Evolutionary conservation across 73 alveolate species (phyloP), one percentile per base, ranked within the genome.

Genomic region (Blepharisma stoltei): DNA sequence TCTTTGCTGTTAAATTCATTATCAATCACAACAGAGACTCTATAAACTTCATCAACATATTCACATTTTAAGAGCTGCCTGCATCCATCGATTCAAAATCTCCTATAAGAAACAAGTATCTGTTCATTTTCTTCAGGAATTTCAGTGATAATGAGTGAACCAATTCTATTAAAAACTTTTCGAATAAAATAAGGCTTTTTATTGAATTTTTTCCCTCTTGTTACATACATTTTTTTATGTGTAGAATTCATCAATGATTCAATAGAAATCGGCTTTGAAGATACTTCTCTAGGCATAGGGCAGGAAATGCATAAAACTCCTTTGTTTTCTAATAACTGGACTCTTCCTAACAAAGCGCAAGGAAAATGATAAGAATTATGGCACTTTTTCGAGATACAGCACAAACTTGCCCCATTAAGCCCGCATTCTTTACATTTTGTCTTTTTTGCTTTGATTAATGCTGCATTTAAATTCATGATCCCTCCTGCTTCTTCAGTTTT

Each of bases 361-460:
- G 96, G 95, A 83, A 93, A 91, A 79, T 93, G 98, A 66, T 73
- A 93, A 68, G 83, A 81, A 45, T 83, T 77, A 53, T 89, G 83
- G 77, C 98, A 93, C 88, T 89, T 90, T 52, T 91, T 82, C 0
- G 91, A 87, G 52, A 71, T 78, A 67, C 98, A 93, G 45, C 83
- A 76, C 66, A 93, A 54, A 8, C 94, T 80, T 2, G 98, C 98
- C 25, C 97, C 97, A 6, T 78, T 7, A 44, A 89, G 73, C 37
- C 83, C 79, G 54, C 98, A 93, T 55, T 81, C 81, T 47, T 52
- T 67, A 76, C 98, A 93, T 75, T 82, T 88, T 38, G 71, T 83
- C 6, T 78, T 45, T 25, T 88, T 82, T 68, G 78, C 90, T 88
- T 79, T 83, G 71, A 71, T 87, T 71, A 54, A 83, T 70, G 81